phyloP scores from a whole-genome alignment of 2,329 filamentous ascomycete species.

The Ophiostoma ulmi region DNA sequence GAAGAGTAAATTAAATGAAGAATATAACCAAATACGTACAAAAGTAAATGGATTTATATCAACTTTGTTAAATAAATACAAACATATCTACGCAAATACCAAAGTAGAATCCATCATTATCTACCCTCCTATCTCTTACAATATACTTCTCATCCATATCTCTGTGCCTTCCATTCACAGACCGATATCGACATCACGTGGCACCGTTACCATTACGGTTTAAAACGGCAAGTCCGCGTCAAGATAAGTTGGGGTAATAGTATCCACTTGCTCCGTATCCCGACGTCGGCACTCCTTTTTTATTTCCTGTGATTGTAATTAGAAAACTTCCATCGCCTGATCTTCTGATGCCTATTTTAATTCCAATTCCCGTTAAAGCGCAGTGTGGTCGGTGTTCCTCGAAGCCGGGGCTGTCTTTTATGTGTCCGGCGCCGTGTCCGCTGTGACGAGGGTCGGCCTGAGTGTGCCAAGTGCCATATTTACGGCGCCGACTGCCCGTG shows the following conservation, averaged over 20 bases:
- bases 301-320: background rate
- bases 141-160: background rate
- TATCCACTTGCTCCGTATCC: background rate
- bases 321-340: background rate
- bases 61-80: too few relatives aligned
- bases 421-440: conserved; percentile 41
- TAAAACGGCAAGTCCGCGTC: conserved; percentile 1
- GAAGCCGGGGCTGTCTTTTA: conserved; percentile 38
- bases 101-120: background rate
- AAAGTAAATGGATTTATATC: too few relatives aligned
- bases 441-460: conserved; percentile 44
- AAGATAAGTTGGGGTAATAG: background rate
- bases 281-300: background rate
- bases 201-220: background rate
- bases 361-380: background rate
- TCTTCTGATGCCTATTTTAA: background rate
- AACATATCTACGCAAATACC: too few relatives aligned
- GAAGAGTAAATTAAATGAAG: too few relatives aligned
- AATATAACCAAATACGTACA: too few relatives aligned
- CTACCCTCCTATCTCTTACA: background rate
- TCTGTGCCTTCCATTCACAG: background rate
- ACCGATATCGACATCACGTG: background rate
- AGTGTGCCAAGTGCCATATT: conserved; percentile 37
- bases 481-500: conserved; percentile 35
- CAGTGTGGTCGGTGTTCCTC: conserved; percentile 35